Conservation (phyloP, 345 rosid genomes). For the Fremontodendron californicum region DNA sequence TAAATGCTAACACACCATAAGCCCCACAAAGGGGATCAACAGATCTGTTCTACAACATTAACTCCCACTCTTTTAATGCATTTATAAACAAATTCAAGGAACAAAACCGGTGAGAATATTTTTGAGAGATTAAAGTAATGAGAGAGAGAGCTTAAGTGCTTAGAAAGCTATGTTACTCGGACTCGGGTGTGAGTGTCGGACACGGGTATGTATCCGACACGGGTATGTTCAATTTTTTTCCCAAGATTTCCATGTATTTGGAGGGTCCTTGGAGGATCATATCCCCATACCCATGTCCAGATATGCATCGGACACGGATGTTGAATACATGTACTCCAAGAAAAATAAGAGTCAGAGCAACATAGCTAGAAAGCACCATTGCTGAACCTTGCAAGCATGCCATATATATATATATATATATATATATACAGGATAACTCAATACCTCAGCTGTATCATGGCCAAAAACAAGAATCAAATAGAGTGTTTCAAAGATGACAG, state of each 20-base stretch:
- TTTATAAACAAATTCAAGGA: not conserved
- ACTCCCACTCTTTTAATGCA: not conserved
- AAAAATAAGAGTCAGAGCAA: no score
- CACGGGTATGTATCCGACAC: no score
- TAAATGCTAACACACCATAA: not conserved
- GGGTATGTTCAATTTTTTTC: no score
- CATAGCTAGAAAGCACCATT: not conserved
- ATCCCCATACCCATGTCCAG: no score
- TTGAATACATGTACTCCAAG: no score
- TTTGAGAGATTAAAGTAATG: not conserved
- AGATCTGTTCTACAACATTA: not conserved
- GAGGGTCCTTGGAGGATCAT: no score
- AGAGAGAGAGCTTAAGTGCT: not conserved
- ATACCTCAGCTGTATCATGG: conserved; percentile 80
- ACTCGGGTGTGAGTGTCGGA: no score
- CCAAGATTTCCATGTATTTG: no score
- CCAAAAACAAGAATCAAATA: conserved; percentile 73
- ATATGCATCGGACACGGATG: no score
- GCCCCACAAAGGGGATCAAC: not conserved
- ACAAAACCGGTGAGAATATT: not conserved
- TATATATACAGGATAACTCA: conserved; percentile 5
- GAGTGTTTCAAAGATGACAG: conserved; percentile 90
- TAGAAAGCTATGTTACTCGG: no score
- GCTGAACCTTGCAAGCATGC: not conserved
- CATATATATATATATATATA: not conserved